Percentiles rank a stretch among this genome's conserved stretches.
phyloP scores from a whole-genome alignment of 805 yeast genomes.

The Suhomyces kilbournensis region DNA sequence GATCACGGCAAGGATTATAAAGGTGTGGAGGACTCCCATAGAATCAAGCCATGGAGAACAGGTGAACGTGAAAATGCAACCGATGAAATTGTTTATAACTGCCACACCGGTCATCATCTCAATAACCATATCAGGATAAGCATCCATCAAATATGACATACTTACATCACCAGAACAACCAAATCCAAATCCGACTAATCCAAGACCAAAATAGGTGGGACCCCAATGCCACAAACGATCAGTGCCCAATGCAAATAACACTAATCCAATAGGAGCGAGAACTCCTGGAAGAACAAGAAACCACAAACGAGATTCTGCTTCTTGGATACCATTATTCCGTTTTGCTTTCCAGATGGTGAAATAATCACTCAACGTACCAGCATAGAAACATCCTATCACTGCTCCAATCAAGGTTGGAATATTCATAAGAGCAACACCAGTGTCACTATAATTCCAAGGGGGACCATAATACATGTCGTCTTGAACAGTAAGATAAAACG shows the following conservation, averaged over 20 bases:
- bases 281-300: slow-evolving; percentile 54
- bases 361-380: slow-evolving; percentile 58
- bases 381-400: slow-evolving; percentile 60
- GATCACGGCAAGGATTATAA: slow-evolving; percentile 57
- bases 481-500: slow-evolving; percentile 72
- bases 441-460: slow-evolving; percentile 64
- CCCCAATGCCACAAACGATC: slow-evolving; percentile 53
- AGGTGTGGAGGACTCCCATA: slow-evolving; percentile 56
- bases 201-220: slow-evolving; percentile 57
- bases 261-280: slow-evolving; percentile 58
- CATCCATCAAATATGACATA: slow-evolving; percentile 63
- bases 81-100: slow-evolving; percentile 61
- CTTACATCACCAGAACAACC: slow-evolving; percentile 73
- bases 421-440: slow-evolving; percentile 73
- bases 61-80: slow-evolving; percentile 63
- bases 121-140: slow-evolving; percentile 65
- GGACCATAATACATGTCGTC: slow-evolving; percentile 62
- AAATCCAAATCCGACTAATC: slow-evolving; percentile 64
- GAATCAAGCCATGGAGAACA: slow-evolving; percentile 60
- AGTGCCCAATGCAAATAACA: slow-evolving; percentile 66
- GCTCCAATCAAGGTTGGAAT: slow-evolving; percentile 69
- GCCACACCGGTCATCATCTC: slow-evolving; percentile 72
- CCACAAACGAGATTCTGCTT: slow-evolving; percentile 64
- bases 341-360: slow-evolving; percentile 62
- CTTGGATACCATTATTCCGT: slow-evolving; percentile 57